Conservation (phyloP, 75 land plant species). For the Azolla pinnata region DNA sequence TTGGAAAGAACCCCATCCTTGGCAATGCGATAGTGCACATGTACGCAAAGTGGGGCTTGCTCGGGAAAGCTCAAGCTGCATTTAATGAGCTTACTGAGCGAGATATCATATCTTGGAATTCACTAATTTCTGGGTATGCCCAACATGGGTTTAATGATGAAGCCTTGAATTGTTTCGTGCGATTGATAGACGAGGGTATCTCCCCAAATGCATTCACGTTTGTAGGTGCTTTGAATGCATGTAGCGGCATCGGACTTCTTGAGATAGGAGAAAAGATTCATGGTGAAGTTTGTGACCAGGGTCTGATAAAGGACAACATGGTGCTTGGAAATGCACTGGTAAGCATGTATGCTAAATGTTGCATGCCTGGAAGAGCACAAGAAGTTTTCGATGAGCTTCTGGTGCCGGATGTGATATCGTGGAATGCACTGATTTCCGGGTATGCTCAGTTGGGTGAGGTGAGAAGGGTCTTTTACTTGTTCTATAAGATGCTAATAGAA, state of each 20-base stretch:
- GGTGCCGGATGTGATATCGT: slow-evolving; percentile 13
- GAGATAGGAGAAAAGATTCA: slow-evolving; percentile 33
- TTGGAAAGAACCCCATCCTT: slow-evolving; percentile 12
- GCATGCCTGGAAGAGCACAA: slow-evolving; percentile 24
- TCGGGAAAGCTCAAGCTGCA: slow-evolving; percentile 36
- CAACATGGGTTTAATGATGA: slow-evolving; percentile 38
- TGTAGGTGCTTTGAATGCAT: slow-evolving; percentile 37
- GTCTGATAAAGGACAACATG: slow-evolving; percentile 22
- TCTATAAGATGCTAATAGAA: slow-evolving; percentile 13
- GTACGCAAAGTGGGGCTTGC: slow-evolving; percentile 50
- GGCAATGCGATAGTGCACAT: slow-evolving; percentile 48
- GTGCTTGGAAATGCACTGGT: slow-evolving; percentile 37
- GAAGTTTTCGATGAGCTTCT: slow-evolving; percentile 17
- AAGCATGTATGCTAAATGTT: slow-evolving; percentile 51
- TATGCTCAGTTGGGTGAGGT: slow-evolving; percentile 16
- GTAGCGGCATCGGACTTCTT: slow-evolving; percentile 31
- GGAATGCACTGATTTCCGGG: slow-evolving; percentile 21
- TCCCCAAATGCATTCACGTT: slow-evolving; percentile 30
- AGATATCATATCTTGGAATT: slow-evolving; percentile 54
- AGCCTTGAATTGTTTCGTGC: slow-evolving; percentile 33
- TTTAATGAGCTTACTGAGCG: slow-evolving; percentile 41
- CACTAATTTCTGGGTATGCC: slow-evolving; percentile 51
- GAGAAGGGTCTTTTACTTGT: slow-evolving; percentile 11
- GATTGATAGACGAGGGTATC: slow-evolving; percentile 25
- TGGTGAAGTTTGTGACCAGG: slow-evolving; percentile 10